Evolutionary conservation across 2,329 filamentous ascomycete genomes (phyloP).

Genomic region (Xenoacremonium recifei): DNA sequence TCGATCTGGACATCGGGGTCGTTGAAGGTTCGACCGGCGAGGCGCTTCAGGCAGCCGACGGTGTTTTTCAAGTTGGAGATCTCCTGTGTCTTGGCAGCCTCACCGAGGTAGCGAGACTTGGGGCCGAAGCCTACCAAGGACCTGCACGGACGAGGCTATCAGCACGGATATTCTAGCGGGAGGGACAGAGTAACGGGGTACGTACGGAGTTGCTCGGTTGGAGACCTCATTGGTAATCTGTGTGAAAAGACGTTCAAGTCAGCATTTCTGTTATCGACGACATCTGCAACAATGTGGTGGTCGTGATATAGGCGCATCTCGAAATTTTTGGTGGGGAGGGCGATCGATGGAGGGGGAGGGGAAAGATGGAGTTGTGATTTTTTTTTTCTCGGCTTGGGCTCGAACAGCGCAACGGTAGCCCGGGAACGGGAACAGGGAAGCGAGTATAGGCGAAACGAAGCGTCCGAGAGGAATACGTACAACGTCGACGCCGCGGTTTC

Average conservation of each 20-base stretch:
- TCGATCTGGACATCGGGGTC: conserved; percentile 94
- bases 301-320: conserved; percentile 10
- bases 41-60: conserved; percentile 86
- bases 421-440: conserved; percentile 1
- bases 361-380: neutral
- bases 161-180: conserved; percentile 15
- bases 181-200: conserved; percentile 26
- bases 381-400: too few relatives aligned
- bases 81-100: conserved; percentile 96
- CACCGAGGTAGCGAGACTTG: conserved; percentile 90
- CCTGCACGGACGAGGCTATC: conserved; percentile 44
- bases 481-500: conserved; percentile 98
- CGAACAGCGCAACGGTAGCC: too few relatives aligned
- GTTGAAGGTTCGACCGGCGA: conserved; percentile 80
- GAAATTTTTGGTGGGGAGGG: conserved; percentile 6
- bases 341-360: conserved; percentile 2
- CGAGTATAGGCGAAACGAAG: conserved; percentile 35
- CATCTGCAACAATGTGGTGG: conserved; percentile 9
- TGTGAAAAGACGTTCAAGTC: conserved; percentile 13
- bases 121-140: conserved; percentile 93
- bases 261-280: conserved; percentile 4
- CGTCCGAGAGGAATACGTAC: conserved; percentile 60
- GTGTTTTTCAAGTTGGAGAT: conserved; percentile 99
- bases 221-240: conserved; percentile 99
- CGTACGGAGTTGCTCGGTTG: conserved; percentile 96